A percentile compares a stretch with the other conserved stretches of the same genome.
phyloP scores from a whole-genome alignment of 106 monocot species.

The Acanthochlamys bracteata region DNA sequence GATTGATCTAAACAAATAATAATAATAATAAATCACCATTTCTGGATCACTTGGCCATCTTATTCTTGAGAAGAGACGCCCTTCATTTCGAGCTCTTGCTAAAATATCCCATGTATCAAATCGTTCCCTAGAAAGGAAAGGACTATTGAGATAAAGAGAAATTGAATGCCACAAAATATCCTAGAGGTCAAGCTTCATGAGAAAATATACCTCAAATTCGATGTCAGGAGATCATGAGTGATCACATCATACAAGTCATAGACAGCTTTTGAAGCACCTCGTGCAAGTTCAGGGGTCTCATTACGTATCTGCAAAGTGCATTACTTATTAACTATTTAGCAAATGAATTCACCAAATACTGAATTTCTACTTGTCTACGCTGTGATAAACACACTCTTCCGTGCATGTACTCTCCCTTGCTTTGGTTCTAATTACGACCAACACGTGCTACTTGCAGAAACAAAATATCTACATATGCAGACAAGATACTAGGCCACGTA shows the following conservation, averaged over 20 bases:
- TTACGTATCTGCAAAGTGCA: slow-evolving; percentile 57
- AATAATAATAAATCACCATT: slow-evolving; percentile 26
- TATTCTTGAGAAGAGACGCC: slow-evolving; percentile 78
- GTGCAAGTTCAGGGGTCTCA: slow-evolving; percentile 63
- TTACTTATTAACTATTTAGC: too few species aligned
- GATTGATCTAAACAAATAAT: neutral
- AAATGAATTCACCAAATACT: too few species aligned
- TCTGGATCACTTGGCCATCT: slow-evolving; percentile 77
- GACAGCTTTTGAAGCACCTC: slow-evolving; percentile 79
- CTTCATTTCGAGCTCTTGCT: slow-evolving; percentile 70
- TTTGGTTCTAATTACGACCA: too few species aligned
- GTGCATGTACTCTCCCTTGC: too few species aligned
- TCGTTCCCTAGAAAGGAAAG: slow-evolving; percentile 50
- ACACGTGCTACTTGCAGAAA: too few species aligned
- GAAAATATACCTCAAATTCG: slow-evolving; percentile 47
- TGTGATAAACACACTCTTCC: too few species aligned
- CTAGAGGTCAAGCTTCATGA: too few species aligned
- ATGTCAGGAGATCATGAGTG: slow-evolving; percentile 65
- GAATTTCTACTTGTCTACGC: too few species aligned
- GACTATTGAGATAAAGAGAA: too few species aligned
- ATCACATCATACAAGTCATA: slow-evolving; percentile 75
- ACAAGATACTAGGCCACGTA: too few species aligned
- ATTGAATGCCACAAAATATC: too few species aligned
- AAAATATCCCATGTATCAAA: slow-evolving; percentile 91
- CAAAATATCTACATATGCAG: too few species aligned